Conservation (phyloP, 768 basidiomycete genomes). For the Trametes gibbosa region DNA sequence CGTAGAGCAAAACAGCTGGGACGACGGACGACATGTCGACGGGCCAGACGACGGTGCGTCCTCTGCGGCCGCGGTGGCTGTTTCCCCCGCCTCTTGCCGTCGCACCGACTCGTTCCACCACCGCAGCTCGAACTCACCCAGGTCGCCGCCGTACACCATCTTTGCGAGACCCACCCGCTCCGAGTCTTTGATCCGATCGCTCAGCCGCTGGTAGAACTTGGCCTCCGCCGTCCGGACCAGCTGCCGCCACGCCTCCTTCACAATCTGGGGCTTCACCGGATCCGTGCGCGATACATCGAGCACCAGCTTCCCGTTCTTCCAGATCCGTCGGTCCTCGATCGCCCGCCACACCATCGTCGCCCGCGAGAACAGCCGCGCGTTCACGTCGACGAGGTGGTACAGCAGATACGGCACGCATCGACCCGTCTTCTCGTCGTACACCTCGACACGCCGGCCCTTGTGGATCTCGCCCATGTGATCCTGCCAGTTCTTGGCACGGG, state of each 20-base stretch:
- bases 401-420: neutral
- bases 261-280: neutral
- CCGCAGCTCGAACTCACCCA: neutral
- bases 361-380: slow-evolving; percentile 12
- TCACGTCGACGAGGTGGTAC: slow-evolving; percentile 4
- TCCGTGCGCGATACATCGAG: neutral
- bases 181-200: neutral
- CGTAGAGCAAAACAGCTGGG: neutral
- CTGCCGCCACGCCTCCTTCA: slow-evolving; percentile 20
- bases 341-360: slow-evolving; percentile 14
- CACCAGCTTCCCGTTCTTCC: neutral
- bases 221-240: neutral
- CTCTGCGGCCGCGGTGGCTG: neutral
- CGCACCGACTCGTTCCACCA: neutral
- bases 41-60: neutral
- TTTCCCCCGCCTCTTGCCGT: neutral
- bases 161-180: neutral
- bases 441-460: neutral
- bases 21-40: neutral
- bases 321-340: slow-evolving; percentile 5
- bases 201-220: neutral
- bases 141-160: slow-evolving; percentile 2
- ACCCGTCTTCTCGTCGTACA: neutral
- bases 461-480: neutral
- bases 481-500: neutral